phyloP scores from a whole-genome alignment of 1,284 basidiomycete species.

The Leccinum griseonigrum region DNA sequence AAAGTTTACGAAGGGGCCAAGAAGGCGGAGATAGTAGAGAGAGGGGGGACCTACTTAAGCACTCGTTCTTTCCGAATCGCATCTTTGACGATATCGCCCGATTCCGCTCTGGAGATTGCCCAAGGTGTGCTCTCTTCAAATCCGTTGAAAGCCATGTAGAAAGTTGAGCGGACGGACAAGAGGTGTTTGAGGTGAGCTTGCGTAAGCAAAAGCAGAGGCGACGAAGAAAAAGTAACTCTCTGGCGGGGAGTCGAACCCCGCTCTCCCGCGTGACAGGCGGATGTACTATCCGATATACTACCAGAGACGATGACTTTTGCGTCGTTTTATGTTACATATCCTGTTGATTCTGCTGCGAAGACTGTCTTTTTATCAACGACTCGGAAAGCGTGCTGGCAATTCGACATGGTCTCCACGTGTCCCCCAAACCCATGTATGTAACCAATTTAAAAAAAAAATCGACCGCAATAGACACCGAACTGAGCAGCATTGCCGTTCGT shows the following conservation, averaged over 20 bases:
- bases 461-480: too few species aligned
- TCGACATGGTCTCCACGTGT: too few species aligned
- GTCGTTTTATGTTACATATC: neutral
- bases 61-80: slow-evolving; percentile 69
- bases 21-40: neutral
- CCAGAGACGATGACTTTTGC: slow-evolving; percentile 31
- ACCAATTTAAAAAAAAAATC: too few species aligned
- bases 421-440: too few species aligned
- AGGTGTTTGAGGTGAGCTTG: neutral
- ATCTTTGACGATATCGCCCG: slow-evolving; percentile 67
- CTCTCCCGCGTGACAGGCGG: slow-evolving; percentile 45
- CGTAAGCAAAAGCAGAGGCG: neutral
- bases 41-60: slow-evolving; percentile 45
- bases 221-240: slow-evolving; percentile 25
- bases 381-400: too few species aligned
- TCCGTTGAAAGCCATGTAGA: slow-evolving; percentile 44
- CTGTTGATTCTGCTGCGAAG: neutral
- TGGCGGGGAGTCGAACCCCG: slow-evolving; percentile 46
- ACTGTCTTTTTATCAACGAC: too few species aligned
- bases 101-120: slow-evolving; percentile 48
- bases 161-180: neutral
- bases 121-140: slow-evolving; percentile 63
- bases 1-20: neutral
- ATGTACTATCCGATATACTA: slow-evolving; percentile 47
- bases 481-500: neutral